Percentiles rank a stretch among this genome's conserved stretches.
These are phyloP conservation scores for Pichia paraexigua DNA, from an alignment of 805 yeast species.

Conservation along the genomic window DNA sequence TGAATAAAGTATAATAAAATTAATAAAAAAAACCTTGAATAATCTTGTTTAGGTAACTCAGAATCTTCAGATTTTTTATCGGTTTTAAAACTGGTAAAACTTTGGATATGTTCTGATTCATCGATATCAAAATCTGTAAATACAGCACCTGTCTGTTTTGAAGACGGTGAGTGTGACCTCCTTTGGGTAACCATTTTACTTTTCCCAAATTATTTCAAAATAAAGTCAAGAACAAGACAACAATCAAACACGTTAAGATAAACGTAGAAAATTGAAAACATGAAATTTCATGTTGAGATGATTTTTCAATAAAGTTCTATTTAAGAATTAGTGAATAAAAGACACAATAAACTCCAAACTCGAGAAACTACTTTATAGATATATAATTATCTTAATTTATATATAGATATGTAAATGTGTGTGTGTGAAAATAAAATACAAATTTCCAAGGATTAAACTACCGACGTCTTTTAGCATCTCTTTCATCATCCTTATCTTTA, in stretches of 20 bases:
- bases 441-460: not conserved
- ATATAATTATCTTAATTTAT: not conserved
- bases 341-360: not conserved
- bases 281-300: not conserved
- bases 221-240: not conserved
- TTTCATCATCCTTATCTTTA: constrained; percentile 9
- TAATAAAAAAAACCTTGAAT: constrained; percentile 67
- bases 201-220: not conserved
- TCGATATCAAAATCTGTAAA: constrained; percentile 4
- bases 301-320: not conserved
- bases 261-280: not conserved
- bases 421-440: not conserved
- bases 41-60: constrained; percentile 37
- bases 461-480: constrained; percentile 10
- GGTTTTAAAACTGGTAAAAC: not conserved
- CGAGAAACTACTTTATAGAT: no score
- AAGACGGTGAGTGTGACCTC: constrained; percentile 5
- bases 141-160: not conserved
- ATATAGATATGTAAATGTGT: no score
- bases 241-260: not conserved
- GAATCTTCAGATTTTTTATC: constrained; percentile 1
- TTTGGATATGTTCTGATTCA: constrained; percentile 4
- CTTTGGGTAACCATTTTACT: constrained; percentile 3
- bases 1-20: constrained; percentile 75
- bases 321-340: not conserved